These are phyloP conservation scores for Metschnikowia kofuensis DNA, from an alignment of 805 yeast genomes.

Conservation along the genomic window DNA sequence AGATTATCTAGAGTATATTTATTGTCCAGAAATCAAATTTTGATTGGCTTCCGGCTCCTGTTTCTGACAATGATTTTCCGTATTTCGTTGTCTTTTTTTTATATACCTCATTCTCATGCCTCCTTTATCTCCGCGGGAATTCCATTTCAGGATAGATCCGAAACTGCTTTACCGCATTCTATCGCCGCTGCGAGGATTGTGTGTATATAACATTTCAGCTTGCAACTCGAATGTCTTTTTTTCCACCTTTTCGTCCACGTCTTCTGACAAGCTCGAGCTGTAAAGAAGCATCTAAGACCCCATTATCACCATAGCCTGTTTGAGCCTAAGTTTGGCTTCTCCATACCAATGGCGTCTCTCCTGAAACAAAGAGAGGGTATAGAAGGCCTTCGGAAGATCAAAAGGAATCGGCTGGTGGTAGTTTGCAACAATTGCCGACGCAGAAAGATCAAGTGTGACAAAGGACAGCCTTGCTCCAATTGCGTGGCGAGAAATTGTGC, in stretches of 20 bases:
- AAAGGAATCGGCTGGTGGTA: slow-evolving; percentile 23
- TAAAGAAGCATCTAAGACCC: too few species aligned
- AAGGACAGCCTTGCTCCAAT: slow-evolving; percentile 25
- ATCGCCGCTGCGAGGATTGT: background rate
- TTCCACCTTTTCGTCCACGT: too few species aligned
- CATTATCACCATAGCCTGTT: too few species aligned
- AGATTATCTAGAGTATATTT: too few species aligned
- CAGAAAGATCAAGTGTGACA: slow-evolving; percentile 34
- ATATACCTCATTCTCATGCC: background rate
- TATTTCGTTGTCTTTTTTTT: too few species aligned
- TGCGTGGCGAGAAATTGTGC: slow-evolving; percentile 22
- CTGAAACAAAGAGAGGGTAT: background rate
- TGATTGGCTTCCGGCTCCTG: too few species aligned
- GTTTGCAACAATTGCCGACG: slow-evolving; percentile 32
- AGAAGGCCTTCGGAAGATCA: slow-evolving; percentile 5
- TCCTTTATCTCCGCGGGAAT: background rate
- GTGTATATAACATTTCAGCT: too few species aligned
- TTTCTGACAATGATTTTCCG: too few species aligned
- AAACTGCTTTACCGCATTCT: background rate
- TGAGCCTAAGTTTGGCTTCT: background rate
- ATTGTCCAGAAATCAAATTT: too few species aligned
- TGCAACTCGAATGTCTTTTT: too few species aligned
- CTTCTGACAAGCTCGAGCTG: too few species aligned
- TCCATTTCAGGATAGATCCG: background rate
- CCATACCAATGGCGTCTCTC: background rate